A percentile compares a stretch with the other conserved stretches of the same genome.
Evolutionary conservation across 2,329 filamentous ascomycete genomes (phyloP).

Genomic region (Aspergillus udagawae): DNA sequence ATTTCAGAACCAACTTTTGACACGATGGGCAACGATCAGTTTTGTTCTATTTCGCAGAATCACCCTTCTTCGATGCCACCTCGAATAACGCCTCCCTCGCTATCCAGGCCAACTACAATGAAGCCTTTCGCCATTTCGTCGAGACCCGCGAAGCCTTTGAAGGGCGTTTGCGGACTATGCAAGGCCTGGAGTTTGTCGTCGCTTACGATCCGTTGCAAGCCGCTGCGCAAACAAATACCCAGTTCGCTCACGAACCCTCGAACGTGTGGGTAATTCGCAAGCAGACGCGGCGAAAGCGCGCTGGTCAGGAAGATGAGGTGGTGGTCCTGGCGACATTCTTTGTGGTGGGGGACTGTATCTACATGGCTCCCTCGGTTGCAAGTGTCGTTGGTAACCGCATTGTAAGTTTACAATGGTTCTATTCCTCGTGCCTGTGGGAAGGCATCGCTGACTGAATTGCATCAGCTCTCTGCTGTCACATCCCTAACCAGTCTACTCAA

Average conservation of each 20-base stretch:
- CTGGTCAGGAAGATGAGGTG: slow-evolving; percentile 45
- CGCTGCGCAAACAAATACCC: slow-evolving; percentile 37
- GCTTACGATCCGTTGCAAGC: slow-evolving; percentile 53
- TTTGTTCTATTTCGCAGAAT: slow-evolving; percentile 59
- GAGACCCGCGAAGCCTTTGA: slow-evolving; percentile 57
- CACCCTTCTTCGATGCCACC: slow-evolving; percentile 59
- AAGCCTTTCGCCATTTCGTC: slow-evolving; percentile 47
- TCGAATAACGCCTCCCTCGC: slow-evolving; percentile 58
- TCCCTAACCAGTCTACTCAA: slow-evolving; percentile 54
- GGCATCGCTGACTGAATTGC: slow-evolving; percentile 5
- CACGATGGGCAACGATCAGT: slow-evolving; percentile 33
- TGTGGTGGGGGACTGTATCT: slow-evolving; percentile 57
- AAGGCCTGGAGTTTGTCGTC: slow-evolving; percentile 58
- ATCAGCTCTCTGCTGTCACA: slow-evolving; percentile 52
- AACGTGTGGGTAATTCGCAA: slow-evolving; percentile 60
- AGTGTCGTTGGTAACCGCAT: slow-evolving; percentile 55
- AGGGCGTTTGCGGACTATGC: slow-evolving; percentile 49
- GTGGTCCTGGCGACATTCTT: slow-evolving; percentile 57
- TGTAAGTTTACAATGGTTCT: slow-evolving; percentile 32
- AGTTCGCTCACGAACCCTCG: slow-evolving; percentile 43
- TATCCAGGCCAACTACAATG: slow-evolving; percentile 49
- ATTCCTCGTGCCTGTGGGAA: background rate
- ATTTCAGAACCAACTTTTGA: background rate
- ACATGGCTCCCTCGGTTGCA: slow-evolving; percentile 58
- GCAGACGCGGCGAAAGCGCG: slow-evolving; percentile 48